Evolutionary conservation across 2,329 filamentous ascomycete genomes (phyloP).

Genomic region (Talaromyces funiculosus): DNA sequence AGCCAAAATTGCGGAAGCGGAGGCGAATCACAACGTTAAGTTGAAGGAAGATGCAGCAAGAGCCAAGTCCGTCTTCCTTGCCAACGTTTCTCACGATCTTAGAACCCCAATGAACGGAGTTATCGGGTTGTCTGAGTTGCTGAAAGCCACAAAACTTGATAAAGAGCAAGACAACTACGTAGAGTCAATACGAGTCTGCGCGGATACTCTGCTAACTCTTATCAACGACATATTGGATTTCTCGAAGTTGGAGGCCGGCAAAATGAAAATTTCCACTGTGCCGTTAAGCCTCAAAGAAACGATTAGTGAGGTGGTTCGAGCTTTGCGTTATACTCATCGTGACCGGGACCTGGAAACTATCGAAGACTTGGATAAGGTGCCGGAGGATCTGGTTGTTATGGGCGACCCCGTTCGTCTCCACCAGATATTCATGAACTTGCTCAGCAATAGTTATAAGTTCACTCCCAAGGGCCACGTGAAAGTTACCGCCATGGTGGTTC

Average conservation of each 20-base stretch:
- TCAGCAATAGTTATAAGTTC: conserved; percentile 92
- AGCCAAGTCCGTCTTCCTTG: conserved; percentile 90
- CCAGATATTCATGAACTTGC: conserved; percentile 73
- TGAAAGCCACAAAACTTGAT: conserved; percentile 53
- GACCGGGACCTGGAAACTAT: conserved; percentile 56
- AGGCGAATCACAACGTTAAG: conserved; percentile 60
- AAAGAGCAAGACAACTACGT: conserved; percentile 58
- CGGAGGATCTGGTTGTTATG: conserved; percentile 61
- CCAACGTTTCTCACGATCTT: conserved; percentile 80
- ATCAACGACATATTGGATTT: conserved; percentile 92
- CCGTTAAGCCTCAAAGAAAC: conserved; percentile 69
- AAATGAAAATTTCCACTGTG: conserved; percentile 83
- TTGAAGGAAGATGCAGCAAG: conserved; percentile 62
- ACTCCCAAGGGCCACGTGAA: conserved; percentile 82
- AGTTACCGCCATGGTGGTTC: conserved; percentile 67
- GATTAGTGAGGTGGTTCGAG: conserved; percentile 59
- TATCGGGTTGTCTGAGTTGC: conserved; percentile 64
- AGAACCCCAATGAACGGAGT: conserved; percentile 96
- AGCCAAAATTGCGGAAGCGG: conserved; percentile 58
- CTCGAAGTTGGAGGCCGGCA: conserved; percentile 77
- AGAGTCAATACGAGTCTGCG: conserved; percentile 60
- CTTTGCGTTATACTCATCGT: conserved; percentile 58
- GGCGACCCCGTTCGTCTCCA: conserved; percentile 79
- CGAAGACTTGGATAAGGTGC: conserved; percentile 58
- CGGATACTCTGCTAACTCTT: conserved; percentile 71